phyloP scores from a whole-genome alignment of 225 moss, liverwort and hornwort genomes.

The Straminergon stramineum region DNA sequence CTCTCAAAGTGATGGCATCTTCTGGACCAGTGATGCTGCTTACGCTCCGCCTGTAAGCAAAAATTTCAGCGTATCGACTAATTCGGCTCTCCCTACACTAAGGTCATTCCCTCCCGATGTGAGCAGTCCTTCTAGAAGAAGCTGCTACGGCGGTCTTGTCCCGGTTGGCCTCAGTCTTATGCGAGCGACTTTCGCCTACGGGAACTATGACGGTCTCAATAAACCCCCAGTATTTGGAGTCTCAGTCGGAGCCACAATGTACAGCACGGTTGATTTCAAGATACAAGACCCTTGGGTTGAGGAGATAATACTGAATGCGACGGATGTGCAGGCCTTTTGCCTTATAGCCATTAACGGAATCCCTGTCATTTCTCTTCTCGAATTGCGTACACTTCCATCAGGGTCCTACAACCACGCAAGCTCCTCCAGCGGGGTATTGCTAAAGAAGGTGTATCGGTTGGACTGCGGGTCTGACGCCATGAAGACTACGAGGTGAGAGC shows the following conservation, averaged over 20 bases:
- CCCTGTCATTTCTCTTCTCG: conserved; percentile 49
- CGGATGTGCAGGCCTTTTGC: conserved; percentile 39
- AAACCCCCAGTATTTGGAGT: conserved; percentile 38
- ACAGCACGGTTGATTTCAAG: conserved; percentile 26
- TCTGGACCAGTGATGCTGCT: conserved; percentile 35
- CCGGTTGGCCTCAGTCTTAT: conserved; percentile 32
- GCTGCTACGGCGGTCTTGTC: conserved; percentile 30
- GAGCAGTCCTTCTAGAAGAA: conserved; percentile 33
- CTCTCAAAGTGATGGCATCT: conserved; percentile 25
- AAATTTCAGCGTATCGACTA: conserved; percentile 6
- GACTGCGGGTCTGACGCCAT: conserved; percentile 44
- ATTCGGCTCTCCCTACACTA: conserved; percentile 7
- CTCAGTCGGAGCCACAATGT: conserved; percentile 45
- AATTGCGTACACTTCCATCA: conserved; percentile 37
- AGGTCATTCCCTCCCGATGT: conserved; percentile 34
- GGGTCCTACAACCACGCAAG: conserved; percentile 42
- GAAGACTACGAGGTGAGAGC: conserved; percentile 30
- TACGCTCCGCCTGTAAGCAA: conserved; percentile 34
- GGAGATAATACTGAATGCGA: conserved; percentile 29
- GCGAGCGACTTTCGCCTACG: conserved; percentile 43
- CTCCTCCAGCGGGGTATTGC: conserved; percentile 26
- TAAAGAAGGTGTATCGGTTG: conserved; percentile 32
- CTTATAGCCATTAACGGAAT: conserved; percentile 23
- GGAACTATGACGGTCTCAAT: conserved; percentile 34
- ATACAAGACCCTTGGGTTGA: conserved; percentile 47